Base-by-base conservation (phyloP, 306 rosid species). In the Glycine latifolia region DNA sequence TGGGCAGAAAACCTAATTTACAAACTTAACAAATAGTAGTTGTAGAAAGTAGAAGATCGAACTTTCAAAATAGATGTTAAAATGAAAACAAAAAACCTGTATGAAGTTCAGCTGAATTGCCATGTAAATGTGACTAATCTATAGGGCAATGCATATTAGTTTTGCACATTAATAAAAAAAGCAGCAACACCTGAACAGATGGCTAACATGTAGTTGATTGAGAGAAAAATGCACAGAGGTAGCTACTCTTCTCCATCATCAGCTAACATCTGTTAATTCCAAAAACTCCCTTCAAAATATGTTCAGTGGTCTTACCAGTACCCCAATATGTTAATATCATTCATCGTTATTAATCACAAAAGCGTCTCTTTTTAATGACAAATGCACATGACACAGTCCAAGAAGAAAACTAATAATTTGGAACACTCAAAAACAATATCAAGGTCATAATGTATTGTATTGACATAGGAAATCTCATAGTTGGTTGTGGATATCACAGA, bases 251-350 rank as follows among this genome's bases (percentile, higher is more conserved):
- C 86, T 90, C 89, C 77, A 91, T 83, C 87, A 95, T 90, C 85
- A 91, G 97, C 86, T 89, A 91, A 76, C 97, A 95, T 54, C 97
- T 93, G 82, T 11, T 88, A 59, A 95, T 91, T 81, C 93, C 97
- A 62, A 95, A 83, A 84, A 87, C 97, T 58, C 76, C 99, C 81
- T 89, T 91, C 81, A 95, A 89, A 52, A 95, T 87, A 75, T 86
- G 89, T 82, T 95, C 99, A 56, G 97, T 93, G 82, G 93, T 97
- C 87, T 93, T 95, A 81, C 99, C 97, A 10, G 93, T 95, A 76
- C 99, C 99, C 97, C 99, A 87, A 95, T 93, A 97, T 95, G 91
- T 80, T 67, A 61, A 91, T 53, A 80, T 61, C 66, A 71, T 86
- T 70, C 63, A 48, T 53, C 49, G 67, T 47, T 62, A 66, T 74